A percentile compares a stretch with the other conserved stretches of the same genome.
phyloP scores from a whole-genome alignment of 23 red algal species.

The Gracilariopsis chorda region DNA sequence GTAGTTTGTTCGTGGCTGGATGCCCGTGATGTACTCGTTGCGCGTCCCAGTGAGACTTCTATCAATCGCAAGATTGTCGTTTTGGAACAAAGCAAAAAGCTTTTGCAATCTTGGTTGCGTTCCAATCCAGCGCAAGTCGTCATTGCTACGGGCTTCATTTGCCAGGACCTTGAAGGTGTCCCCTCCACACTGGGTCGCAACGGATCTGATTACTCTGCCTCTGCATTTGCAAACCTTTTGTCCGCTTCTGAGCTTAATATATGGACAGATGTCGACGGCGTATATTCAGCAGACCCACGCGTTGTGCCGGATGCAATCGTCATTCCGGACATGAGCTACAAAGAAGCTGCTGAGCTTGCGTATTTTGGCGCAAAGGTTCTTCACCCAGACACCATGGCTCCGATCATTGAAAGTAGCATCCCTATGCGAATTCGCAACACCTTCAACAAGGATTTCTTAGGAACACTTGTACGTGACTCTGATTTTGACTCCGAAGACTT shows the following conservation, averaged over 20 bases:
- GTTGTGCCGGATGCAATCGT: slow-evolving; percentile 90
- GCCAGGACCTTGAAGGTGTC: slow-evolving; percentile 68
- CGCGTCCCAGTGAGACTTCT: slow-evolving; percentile 35
- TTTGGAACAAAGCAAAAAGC: slow-evolving; percentile 19
- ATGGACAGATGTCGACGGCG: slow-evolving; percentile 98
- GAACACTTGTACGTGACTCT: slow-evolving; percentile 60
- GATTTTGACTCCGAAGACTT: neutral
- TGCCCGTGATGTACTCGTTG: slow-evolving; percentile 87
- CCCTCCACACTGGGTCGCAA: slow-evolving; percentile 90
- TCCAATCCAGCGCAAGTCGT: slow-evolving; percentile 75
- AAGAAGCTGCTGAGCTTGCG: slow-evolving; percentile 96
- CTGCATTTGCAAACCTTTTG: slow-evolving; percentile 79
- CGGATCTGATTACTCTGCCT: slow-evolving; percentile 83
- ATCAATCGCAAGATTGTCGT: slow-evolving; percentile 57
- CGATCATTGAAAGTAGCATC: slow-evolving; percentile 67
- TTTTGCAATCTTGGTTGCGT: slow-evolving; percentile 70
- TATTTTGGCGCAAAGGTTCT: slow-evolving; percentile 99
- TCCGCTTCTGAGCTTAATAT: slow-evolving; percentile 61
- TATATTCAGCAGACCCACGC: slow-evolving; percentile 95
- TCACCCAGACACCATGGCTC: slow-evolving; percentile 95
- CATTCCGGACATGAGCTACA: slow-evolving; percentile 87
- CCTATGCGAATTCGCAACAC: slow-evolving; percentile 89
- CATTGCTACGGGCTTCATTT: slow-evolving; percentile 91
- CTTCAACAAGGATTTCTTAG: slow-evolving; percentile 46
- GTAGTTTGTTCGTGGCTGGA: slow-evolving; percentile 82